Evolutionary conservation across 495 filamentous ascomycete species (phyloP), one percentile per base, ranked within the genome.

Genomic region (Letharia columbiana): DNA sequence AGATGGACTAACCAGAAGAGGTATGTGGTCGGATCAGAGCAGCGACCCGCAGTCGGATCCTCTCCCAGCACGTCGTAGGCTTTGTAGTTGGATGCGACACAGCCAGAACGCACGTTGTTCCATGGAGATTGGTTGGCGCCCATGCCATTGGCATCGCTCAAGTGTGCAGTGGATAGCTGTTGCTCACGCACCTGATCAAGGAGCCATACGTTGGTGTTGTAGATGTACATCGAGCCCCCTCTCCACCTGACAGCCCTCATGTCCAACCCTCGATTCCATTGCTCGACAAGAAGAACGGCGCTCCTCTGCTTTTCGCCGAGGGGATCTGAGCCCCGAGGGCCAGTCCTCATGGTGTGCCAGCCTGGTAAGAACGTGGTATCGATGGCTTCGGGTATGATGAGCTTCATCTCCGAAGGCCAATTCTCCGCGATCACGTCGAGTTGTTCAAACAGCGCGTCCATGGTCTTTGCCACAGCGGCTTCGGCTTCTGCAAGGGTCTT

Each of bases 341-440:
- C 45, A 41, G 60, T 75, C 42, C 73, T 69, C 58, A 71, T 62
- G 49, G 60, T 67, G 37, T 65, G 66, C 73, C 78, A 82, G 0
- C 76, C 79, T 0, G 81, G 81, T 31, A 83, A 70, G 68, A 83
- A 80, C 15, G 81, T 82, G 69, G 82, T 78, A 70, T 83, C 81
- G 12, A 79, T 73, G 42, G 78, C 73, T 75, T 80, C 73, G 2
- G 78, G 80, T 64, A 84, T 69, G 59, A 83, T 77, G 50, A 82
- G 69, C 62, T 82, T 80, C 40, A 81, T 67, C 49, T 79, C 71
- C n/a, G 73, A 70, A 2, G 74, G 74, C 75, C 75, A 79, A 35
- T 68, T 64, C 33, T 76, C 69, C 42, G 76, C 75, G 33, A 82
- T 68, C 18, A 74, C 49, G 50, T 76, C 72, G 23, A 83, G 64